Evolutionary conservation across 1,284 basidiomycete species (phyloP).

Genomic region (Pholiota adiposa): DNA sequence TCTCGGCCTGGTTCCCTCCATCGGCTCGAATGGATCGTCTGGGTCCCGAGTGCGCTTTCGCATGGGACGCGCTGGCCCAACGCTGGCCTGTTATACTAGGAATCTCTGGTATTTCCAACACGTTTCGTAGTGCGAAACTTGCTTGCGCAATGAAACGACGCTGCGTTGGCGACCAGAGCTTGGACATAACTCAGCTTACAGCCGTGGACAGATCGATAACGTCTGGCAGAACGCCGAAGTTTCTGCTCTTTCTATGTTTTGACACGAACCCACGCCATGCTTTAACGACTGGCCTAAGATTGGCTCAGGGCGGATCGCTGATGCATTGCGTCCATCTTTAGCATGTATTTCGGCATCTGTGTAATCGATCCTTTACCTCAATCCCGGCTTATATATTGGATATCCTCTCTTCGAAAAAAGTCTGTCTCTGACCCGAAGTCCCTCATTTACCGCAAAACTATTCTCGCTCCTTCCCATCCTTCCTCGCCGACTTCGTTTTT

Average conservation of each 20-base stretch:
- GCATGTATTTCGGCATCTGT: constrained; percentile 25
- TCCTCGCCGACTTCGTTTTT: constrained; percentile 6
- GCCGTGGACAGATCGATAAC: constrained; percentile 12
- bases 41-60: background rate
- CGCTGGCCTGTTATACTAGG: background rate
- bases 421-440: constrained; percentile 22
- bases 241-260: constrained; percentile 17
- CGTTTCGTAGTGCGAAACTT: background rate
- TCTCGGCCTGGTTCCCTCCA: background rate
- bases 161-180: background rate
- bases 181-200: constrained; percentile 12
- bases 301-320: constrained; percentile 36
- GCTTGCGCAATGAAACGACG: background rate
- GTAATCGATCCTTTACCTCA: constrained; percentile 24
- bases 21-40: background rate
- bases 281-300: constrained; percentile 14
- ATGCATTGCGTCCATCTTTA: constrained; percentile 25
- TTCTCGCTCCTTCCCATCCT: constrained; percentile 15
- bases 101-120: background rate
- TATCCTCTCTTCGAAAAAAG: constrained; percentile 20
- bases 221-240: constrained; percentile 12
- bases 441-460: constrained; percentile 19
- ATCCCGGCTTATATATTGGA: constrained; percentile 28
- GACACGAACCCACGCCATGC: constrained; percentile 20
- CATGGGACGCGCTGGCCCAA: background rate